Evolutionary conservation across 805 yeast species (phyloP).

Genomic region (Blastobotrys muscicola): DNA sequence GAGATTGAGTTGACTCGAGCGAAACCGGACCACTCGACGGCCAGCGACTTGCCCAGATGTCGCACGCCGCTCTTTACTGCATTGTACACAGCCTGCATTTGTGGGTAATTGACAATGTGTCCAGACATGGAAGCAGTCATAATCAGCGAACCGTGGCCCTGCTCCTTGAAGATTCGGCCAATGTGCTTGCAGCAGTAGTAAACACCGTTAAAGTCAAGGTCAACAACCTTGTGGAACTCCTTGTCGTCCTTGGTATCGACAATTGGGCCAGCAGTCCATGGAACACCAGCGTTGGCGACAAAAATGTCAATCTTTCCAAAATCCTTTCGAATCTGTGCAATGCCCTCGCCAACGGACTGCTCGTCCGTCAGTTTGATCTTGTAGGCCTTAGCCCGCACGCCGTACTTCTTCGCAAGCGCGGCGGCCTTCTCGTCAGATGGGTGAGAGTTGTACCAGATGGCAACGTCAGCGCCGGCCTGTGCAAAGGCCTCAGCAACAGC

Average conservation of each 20-base stretch:
- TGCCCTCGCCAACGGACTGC: constrained; percentile 39
- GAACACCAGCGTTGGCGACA: constrained; percentile 86
- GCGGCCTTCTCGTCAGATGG: constrained; percentile 58
- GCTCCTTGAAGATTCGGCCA: constrained; percentile 63
- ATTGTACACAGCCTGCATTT: constrained; percentile 77
- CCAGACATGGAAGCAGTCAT: constrained; percentile 88
- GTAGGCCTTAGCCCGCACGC: constrained; percentile 55
- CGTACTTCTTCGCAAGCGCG: constrained; percentile 45
- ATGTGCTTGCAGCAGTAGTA: constrained; percentile 69
- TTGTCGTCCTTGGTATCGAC: constrained; percentile 39
- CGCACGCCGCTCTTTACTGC: constrained; percentile 79
- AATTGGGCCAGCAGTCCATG: constrained; percentile 63
- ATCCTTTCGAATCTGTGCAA: constrained; percentile 47
- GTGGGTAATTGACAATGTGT: constrained; percentile 79
- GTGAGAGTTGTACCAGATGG: constrained; percentile 55
- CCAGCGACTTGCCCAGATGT: constrained; percentile 68
- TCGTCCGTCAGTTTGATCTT: constrained; percentile 46
- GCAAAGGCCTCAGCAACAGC: constrained; percentile 77
- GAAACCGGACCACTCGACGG: constrained; percentile 82
- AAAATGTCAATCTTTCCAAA: constrained; percentile 76
- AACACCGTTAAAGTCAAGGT: constrained; percentile 70
- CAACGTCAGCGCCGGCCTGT: constrained; percentile 81
- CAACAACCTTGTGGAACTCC: constrained; percentile 65
- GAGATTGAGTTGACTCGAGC: constrained; percentile 78
- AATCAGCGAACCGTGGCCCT: constrained; percentile 68